These are phyloP conservation scores for Magnaporthales sp. DNA, from an alignment of 2,329 filamentous ascomycete species.

Conservation along the genomic window DNA sequence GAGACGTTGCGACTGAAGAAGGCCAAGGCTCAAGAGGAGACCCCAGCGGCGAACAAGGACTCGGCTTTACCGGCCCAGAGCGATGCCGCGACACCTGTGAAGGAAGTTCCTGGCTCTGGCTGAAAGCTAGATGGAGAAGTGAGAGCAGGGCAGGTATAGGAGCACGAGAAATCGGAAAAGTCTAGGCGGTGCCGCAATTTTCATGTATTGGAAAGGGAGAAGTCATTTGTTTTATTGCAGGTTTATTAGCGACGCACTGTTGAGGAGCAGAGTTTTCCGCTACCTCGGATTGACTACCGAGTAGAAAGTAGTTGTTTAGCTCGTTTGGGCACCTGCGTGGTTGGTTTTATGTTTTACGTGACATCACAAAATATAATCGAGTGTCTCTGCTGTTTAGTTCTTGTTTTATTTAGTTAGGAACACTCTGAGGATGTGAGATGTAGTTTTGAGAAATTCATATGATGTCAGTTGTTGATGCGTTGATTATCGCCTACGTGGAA, in stretches of 20 bases:
- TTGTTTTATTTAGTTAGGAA: neutral
- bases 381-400: neutral
- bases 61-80: neutral
- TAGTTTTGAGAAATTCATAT: neutral
- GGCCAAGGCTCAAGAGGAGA: slow-evolving; percentile 15
- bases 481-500: too few species aligned
- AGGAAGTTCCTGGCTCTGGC: neutral
- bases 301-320: neutral
- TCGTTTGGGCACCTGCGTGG: neutral
- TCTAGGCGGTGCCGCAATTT: neutral
- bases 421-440: neutral
- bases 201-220: neutral
- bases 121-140: neutral
- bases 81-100: neutral
- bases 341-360: neutral
- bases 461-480: too few species aligned
- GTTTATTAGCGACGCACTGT: neutral
- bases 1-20: slow-evolving; percentile 53
- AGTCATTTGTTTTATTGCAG: neutral
- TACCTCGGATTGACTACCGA: neutral
- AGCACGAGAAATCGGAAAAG: neutral
- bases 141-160: neutral
- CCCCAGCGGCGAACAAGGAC: slow-evolving; percentile 1
- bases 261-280: neutral
- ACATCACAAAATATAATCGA: neutral